These are phyloP conservation scores for Tolypocladium endophyticum DNA, from an alignment of 2,329 filamentous ascomycete genomes.

Conservation along the genomic window DNA sequence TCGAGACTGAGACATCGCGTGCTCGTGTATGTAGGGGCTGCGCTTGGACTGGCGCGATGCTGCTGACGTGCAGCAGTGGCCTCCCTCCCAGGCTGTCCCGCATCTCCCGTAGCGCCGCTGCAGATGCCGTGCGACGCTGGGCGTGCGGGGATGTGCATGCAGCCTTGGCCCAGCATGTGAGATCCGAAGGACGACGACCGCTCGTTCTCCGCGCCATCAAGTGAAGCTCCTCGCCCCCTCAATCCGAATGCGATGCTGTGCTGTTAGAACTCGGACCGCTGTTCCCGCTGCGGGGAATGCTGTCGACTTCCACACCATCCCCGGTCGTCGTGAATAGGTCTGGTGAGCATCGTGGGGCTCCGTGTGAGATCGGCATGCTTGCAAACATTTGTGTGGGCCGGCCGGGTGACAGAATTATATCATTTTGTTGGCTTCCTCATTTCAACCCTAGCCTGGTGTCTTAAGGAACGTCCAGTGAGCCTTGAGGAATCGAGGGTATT, in stretches of 20 bases:
- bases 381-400: neutral
- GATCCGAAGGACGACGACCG: neutral
- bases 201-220: neutral
- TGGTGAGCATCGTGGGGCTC: neutral
- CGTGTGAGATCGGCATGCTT: neutral
- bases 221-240: neutral
- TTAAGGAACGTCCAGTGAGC: conserved; percentile 99
- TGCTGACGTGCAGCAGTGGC: neutral
- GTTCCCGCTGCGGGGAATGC: neutral
- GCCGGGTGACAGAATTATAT: neutral
- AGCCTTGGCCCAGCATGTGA: neutral
- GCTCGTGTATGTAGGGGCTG: neutral
- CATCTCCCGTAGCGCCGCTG: neutral
- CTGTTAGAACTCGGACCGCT: no score
- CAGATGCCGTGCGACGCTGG: neutral
- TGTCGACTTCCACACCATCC: neutral
- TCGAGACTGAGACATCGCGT: neutral
- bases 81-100: neutral
- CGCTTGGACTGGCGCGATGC: neutral
- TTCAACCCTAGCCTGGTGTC: no score
- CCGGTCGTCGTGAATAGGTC: neutral
- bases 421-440: neutral
- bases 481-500: conserved; percentile 96
- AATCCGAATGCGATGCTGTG: neutral
- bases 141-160: neutral